Base-by-base conservation (phyloP, 2,329 filamentous ascomycete species). In the Calonectria montana region DNA sequence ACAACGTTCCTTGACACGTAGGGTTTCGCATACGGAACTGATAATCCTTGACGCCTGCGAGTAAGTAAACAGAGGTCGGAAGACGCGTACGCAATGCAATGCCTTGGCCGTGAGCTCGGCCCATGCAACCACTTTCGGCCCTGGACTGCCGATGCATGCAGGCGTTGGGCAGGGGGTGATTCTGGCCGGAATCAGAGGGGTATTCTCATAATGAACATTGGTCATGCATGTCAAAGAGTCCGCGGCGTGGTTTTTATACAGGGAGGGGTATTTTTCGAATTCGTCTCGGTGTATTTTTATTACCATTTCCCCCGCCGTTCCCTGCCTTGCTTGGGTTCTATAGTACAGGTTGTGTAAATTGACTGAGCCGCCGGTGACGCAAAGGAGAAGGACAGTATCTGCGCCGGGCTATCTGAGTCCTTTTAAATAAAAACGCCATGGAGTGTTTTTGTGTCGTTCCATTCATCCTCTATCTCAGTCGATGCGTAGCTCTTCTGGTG, bases 401-500 rank as follows among this genome's bases (percentile, higher is more conserved):
- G 21, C 23, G 55, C 35, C 23, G 15, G 29, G 16, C 13, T 15
- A 43, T 65, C 15, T 59, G 35, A 41, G 47, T 35, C 25, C 41
- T 35, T 43, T 16, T 43, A 47, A 45, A 27, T 27, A 29, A 61
- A 61, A 57, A 66, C 47, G 45, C 59, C 55, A 48, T 50, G 31
- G 13, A 29, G 21, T 50, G 47, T 39, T 27, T 41, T 7, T 55
- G 37, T 47, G 35, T 63, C n/a, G n/a, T 64, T 63, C 59, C 50
- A 53, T 61, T 53, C 35, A 25, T 35, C 21, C 16, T 57, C 31
- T 16, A 18, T 43, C 50, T 73, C 63, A 73, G 43, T 73, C 67
- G 62, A 75, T 72, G 27, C 71, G 69, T 21, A 85, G 75, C 37
- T 84, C 83, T 53, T 84, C 81, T 0, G 81, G 79, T 35, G 81